These are phyloP conservation scores for Zygoascus flipseniorum DNA, from an alignment of 805 yeast species.

Conservation along the genomic window DNA sequence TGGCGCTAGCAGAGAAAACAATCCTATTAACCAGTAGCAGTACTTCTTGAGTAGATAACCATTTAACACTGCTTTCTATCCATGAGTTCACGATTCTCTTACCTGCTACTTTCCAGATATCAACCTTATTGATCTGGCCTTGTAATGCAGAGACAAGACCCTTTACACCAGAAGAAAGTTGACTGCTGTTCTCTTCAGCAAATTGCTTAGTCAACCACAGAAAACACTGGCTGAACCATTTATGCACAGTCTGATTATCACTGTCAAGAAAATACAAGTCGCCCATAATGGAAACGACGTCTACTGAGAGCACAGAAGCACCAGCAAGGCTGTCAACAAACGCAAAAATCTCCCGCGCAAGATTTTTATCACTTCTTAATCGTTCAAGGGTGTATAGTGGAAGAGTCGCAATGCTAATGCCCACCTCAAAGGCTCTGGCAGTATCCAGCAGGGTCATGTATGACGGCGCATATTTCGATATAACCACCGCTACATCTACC, in stretches of 20 bases:
- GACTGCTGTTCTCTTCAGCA: conserved; percentile 9
- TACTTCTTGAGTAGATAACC: conserved; percentile 37
- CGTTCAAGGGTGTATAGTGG: conserved; percentile 1
- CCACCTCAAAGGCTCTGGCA: not conserved
- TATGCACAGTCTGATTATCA: not conserved
- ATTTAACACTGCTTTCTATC: conserved; percentile 18
- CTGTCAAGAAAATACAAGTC: not conserved
- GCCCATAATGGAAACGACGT: conserved; percentile 7
- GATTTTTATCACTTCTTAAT: not conserved
- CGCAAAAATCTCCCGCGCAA: not conserved
- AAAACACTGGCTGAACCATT: conserved; percentile 15
- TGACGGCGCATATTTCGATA: not conserved
- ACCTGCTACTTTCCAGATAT: conserved; percentile 16
- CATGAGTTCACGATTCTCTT: conserved; percentile 21
- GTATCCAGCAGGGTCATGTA: not conserved
- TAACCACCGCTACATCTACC: not conserved
- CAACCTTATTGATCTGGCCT: not conserved
- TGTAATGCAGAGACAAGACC: not conserved
- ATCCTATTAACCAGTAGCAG: conserved; percentile 39
- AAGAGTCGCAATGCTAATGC: not conserved
- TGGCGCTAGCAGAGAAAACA: conserved; percentile 31
- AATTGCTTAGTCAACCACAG: conserved; percentile 19
- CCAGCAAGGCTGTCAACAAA: conserved; percentile 1
- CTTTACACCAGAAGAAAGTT: not conserved
- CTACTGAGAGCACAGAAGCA: conserved; percentile 6